A percentile compares a stretch with the other conserved stretches of the same genome.
Evolutionary conservation across 2,329 filamentous ascomycete genomes (phyloP).

Genomic region (Chalaropsis ovoidea): DNA sequence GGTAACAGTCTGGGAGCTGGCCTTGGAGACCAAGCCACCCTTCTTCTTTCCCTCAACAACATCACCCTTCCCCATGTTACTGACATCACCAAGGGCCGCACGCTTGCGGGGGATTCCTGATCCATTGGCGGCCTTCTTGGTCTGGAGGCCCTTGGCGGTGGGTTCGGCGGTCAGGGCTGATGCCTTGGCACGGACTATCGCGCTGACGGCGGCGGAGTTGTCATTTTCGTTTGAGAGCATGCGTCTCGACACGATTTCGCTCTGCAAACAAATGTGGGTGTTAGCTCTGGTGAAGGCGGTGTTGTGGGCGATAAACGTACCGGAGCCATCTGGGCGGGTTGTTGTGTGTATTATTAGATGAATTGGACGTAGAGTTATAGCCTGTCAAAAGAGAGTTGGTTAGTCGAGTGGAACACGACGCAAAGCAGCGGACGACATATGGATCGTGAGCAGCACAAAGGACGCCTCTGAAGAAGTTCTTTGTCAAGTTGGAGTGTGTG

Average conservation of each 20-base stretch:
- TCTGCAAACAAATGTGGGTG: constrained; percentile 12
- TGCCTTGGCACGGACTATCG: constrained; percentile 86
- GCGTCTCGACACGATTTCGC: constrained; percentile 36
- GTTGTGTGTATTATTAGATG: constrained; percentile 17
- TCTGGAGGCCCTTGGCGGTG: constrained; percentile 49
- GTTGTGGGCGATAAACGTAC: constrained; percentile 30
- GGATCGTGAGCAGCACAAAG: neutral
- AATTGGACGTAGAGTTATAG: constrained; percentile 19
- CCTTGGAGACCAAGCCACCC: constrained; percentile 65
- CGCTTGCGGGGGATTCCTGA: constrained; percentile 56
- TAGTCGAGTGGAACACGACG: neutral
- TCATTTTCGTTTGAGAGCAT: constrained; percentile 86
- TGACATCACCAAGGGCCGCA: constrained; percentile 82
- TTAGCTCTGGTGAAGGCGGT: neutral
- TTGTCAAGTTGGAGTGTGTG: neutral
- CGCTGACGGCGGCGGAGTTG: constrained; percentile 71
- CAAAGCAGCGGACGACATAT: neutral
- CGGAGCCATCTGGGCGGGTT: constrained; percentile 33
- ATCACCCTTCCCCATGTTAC: constrained; percentile 80
- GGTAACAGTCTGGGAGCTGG: constrained; percentile 59
- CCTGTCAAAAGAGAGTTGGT: neutral
- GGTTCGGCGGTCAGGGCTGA: constrained; percentile 57
- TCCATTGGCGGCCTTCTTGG: constrained; percentile 54
- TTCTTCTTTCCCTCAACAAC: constrained; percentile 70
- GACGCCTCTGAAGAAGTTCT: neutral